A percentile compares a stretch with the other conserved stretches of the same genome.
phyloP scores from a whole-genome alignment of 2,329 filamentous ascomycete genomes.

The Clonostachys solani region DNA sequence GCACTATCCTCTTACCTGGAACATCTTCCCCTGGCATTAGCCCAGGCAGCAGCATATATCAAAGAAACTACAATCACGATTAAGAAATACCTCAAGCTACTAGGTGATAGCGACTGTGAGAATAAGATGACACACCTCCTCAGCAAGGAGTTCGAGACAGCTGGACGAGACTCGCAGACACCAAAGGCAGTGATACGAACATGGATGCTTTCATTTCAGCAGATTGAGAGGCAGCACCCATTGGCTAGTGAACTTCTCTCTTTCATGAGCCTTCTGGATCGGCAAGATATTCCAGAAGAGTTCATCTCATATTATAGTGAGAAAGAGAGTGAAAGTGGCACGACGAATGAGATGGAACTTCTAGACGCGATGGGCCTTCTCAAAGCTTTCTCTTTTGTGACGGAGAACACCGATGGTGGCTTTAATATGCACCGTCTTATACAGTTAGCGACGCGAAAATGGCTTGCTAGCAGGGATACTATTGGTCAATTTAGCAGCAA shows the following conservation, averaged over 20 bases:
- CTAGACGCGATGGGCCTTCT: conserved; percentile 14
- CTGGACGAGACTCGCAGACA: background rate
- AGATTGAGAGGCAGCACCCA: conserved; percentile 4
- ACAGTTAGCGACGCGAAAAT: conserved; percentile 22
- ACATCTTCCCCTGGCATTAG: background rate
- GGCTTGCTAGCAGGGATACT: conserved; percentile 10
- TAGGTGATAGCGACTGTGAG: background rate
- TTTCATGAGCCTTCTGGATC: conserved; percentile 22
- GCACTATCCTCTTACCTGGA: background rate
- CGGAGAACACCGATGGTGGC: conserved; percentile 4
- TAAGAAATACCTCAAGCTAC: background rate
- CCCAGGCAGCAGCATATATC: background rate
- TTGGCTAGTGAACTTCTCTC: conserved; percentile 22
- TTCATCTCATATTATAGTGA: conserved; percentile 8
- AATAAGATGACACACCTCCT: background rate
- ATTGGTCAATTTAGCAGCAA: conserved; percentile 6
- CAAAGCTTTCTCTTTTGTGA: conserved; percentile 21
- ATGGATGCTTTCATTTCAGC: conserved; percentile 2
- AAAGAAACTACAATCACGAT: background rate
- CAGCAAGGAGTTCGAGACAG: background rate
- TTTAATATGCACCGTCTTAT: conserved; percentile 26
- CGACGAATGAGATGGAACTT: too few species aligned
- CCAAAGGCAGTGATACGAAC: background rate
- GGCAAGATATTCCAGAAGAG: conserved; percentile 16
- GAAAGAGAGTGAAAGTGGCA: too few species aligned